phyloP scores from a whole-genome alignment of 2,329 filamentous ascomycete genomes.

The Albophoma yamanashiensis region DNA sequence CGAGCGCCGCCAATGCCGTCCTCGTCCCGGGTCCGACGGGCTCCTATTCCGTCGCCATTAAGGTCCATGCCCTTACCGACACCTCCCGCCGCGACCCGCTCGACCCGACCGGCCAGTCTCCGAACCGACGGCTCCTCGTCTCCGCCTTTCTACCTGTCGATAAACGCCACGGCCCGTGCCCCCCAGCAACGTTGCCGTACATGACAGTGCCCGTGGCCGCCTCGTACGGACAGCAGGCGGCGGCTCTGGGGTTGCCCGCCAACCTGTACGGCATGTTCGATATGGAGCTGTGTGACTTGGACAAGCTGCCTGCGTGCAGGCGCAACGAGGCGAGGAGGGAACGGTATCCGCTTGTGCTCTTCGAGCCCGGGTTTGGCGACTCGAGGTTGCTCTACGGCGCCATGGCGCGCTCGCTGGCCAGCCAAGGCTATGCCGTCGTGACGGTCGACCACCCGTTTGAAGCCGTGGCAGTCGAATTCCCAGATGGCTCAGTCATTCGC shows the following conservation, averaged over 20 bases:
- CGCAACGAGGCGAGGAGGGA: background rate
- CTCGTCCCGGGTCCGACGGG: conserved; percentile 17
- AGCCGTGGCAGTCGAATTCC: conserved; percentile 32
- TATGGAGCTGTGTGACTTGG: conserved; percentile 14
- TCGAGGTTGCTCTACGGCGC: conserved; percentile 31
- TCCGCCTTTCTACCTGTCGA: conserved; percentile 22
- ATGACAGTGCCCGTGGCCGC: conserved; percentile 22
- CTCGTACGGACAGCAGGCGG: conserved; percentile 15
- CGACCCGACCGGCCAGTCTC: conserved; percentile 17
- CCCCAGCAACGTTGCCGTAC: conserved; percentile 12
- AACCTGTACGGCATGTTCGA: conserved; percentile 16
- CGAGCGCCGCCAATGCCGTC: conserved; percentile 8
- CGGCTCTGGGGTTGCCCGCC: conserved; percentile 16
- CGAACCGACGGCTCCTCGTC: conserved; percentile 12
- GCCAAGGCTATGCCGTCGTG: conserved; percentile 32
- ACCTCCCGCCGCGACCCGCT: conserved; percentile 17
- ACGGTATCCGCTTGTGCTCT: conserved; percentile 18
- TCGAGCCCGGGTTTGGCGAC: conserved; percentile 33
- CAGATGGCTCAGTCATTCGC: conserved; percentile 24
- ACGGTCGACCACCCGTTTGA: conserved; percentile 40
- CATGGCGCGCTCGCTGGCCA: conserved; percentile 32
- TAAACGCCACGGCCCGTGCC: conserved; percentile 8
- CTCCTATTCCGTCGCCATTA: conserved; percentile 16
- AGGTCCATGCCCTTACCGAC: conserved; percentile 17
- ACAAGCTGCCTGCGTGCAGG: background rate